Base-by-base conservation (phyloP, 179 eudicot species). In the Amaranthus tricolor region DNA sequence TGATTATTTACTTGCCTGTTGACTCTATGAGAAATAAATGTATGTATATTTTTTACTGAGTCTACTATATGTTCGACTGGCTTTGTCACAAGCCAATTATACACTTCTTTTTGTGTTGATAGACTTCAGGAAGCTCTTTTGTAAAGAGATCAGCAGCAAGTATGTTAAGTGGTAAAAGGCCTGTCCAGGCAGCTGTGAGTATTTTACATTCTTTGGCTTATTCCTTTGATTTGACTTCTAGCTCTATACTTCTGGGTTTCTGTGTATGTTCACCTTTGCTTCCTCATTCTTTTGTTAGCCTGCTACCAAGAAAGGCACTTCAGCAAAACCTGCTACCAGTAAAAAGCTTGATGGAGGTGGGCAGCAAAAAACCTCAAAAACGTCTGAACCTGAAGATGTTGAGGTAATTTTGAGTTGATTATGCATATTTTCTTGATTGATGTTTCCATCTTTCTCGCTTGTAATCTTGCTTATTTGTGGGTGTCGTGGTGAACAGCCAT, bases 91-190 rank as follows among this genome's bases (percentile, higher is more conserved):
- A 57, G 60, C 51, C 15, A 7, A 2, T 21, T 9, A 7, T 31
- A 24, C 13, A 5, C 14, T 56, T 51, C 59, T 21, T 70, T 16
- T 74, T 66, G 15, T 70, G 40, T 62, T 50, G 69, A 63, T 88
- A 93, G 98, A 82, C 88, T 74, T 81, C 96, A 43, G 92, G 88
- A 17, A 89, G 82, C 64, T 74, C 87, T 67, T 83, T 83, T 79
- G 88, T 88, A 43, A 88, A 80, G 70, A 88, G 83, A 84, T 96
- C 98, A 56, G 99, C 99, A 40, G 97, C 96, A 57, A 96, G 98
- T 83, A 91, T 96, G 99, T 86, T 96, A 47, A 96, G 96, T 82
- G 97, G 99, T 63, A 93, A 91, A 87, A 96, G 86, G 79, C 90
- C 94, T 81, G 82, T 84, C 71, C 90, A 80, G 77, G 85, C 94